Evolutionary conservation across 2,329 filamentous ascomycete species (phyloP).

Genomic region (Penicillium sclerotiorum): DNA sequence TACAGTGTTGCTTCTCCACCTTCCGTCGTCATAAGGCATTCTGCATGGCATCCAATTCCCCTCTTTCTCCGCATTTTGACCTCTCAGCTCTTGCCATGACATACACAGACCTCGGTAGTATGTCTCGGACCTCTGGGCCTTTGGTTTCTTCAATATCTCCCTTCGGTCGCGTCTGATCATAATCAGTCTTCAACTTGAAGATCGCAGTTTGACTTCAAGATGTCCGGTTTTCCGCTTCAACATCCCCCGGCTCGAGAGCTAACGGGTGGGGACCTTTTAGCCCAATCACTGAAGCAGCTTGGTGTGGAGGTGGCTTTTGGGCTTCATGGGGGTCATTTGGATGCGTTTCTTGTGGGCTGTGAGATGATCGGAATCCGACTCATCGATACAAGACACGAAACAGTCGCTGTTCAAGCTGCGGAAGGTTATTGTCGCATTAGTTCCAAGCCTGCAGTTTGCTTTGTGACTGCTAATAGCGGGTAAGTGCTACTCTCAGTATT

Average conservation of each 20-base stretch:
- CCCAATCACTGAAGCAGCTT: slow-evolving; percentile 47
- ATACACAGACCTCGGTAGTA: not conserved
- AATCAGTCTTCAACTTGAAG: not conserved
- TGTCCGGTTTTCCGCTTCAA: slow-evolving; percentile 21
- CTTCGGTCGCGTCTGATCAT: too few relatives aligned
- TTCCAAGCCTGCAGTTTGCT: slow-evolving; percentile 49
- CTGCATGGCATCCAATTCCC: not conserved
- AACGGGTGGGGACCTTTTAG: slow-evolving; percentile 50
- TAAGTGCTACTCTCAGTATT: slow-evolving; percentile 22
- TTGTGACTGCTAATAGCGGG: slow-evolving; percentile 54
- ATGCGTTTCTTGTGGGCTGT: slow-evolving; percentile 52
- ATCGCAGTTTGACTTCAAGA: slow-evolving; percentile 7
- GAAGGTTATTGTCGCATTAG: slow-evolving; percentile 50
- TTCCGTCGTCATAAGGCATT: not conserved
- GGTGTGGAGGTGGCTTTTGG: slow-evolving; percentile 51
- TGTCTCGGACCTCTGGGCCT: too few relatives aligned
- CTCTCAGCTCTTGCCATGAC: not conserved
- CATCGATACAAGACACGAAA: slow-evolving; percentile 52
- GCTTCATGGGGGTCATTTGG: slow-evolving; percentile 52
- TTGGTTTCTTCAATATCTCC: too few relatives aligned
- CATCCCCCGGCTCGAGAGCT: slow-evolving; percentile 43
- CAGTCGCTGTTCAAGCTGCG: slow-evolving; percentile 52
- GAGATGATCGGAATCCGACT: slow-evolving; percentile 44
- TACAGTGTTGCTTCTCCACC: too few relatives aligned
- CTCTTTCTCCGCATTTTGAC: not conserved